Base-by-base conservation (phyloP, 176 grass and related monocot genomes). In the Eleusine indica region DNA sequence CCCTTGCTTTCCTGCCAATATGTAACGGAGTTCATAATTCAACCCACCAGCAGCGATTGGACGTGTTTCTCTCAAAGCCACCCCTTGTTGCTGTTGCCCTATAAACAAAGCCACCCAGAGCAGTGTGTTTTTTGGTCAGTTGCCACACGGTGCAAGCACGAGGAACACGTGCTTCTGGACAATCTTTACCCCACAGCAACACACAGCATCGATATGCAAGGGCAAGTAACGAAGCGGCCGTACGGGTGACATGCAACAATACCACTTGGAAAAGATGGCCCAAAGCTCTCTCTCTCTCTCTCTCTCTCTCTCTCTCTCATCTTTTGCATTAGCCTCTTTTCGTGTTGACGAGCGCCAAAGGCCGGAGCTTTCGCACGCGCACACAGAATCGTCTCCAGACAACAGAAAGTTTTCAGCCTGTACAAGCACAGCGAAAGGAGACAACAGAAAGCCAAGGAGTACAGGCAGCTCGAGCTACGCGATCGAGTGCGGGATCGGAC, bases 311-410 rank as follows among this genome's bases (percentile, higher is more conserved):
- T 25, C 56, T 60, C 19, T 9, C 5, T 17, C 17, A 21, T 60
- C 56, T 22, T 22, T 49, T 22, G 43, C 44, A 2, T 2, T 9
- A 5, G 35, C 14, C 25, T 7, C 4, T 58, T 75, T 40, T 7
- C 73, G 52, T 58, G 73, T 58, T 57, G 73, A 58, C 73, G 52
- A 75, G 35, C 1, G 18, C 52, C 49, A 38, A 21, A 56, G 73
- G 56, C 18, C 56, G 9, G 22, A 60, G 19, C 56, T 60, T 21
- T 22, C 56, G 18, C 56, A 0, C 28, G 25, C 47, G 29, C 72
- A 37, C 29, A 74, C 9, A 44, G 16, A 44, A 32, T 16, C 40
- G 9, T n/a, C n/a, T 0, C 4, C 44, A 25, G 69, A 71, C 58
- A 56, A 77, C 9, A 57, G 12, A 5, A 30, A 16, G 13, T 16